These are phyloP conservation scores for Gastrolobium bilobum DNA, from an alignment of 306 rosid genomes.

Conservation along the genomic window DNA sequence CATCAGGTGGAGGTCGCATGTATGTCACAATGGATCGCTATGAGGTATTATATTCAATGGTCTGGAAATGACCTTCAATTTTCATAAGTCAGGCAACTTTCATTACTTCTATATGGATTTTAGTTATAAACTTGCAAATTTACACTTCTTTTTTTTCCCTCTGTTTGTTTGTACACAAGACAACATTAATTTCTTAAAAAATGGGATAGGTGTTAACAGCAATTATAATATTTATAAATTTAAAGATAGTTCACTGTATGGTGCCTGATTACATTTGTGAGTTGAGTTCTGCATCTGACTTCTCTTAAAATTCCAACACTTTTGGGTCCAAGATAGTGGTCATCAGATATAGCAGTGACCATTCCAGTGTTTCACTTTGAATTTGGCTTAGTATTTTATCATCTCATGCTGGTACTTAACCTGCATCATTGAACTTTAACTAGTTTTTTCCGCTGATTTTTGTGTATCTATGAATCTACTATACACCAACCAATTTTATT, in stretches of 20 bases:
- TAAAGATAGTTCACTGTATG: conserved; percentile 21
- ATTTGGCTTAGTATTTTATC: conserved; percentile 20
- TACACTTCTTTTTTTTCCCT: not conserved
- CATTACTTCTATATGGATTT: not conserved
- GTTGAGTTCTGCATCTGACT: not conserved
- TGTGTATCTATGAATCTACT: not conserved
- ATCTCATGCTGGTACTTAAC: not conserved
- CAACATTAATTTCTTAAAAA: not conserved
- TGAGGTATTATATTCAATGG: conserved; percentile 61
- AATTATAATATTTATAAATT: conserved; percentile 8
- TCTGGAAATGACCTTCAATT: conserved; percentile 5
- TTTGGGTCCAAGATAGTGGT: conserved; percentile 12
- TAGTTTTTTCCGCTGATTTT: not conserved
- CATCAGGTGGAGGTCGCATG: conserved; percentile 99
- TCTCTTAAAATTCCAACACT: not conserved
- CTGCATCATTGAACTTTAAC: not conserved
- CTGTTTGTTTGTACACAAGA: not conserved
- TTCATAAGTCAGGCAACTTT: conserved; percentile 2
- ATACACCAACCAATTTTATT: not conserved
- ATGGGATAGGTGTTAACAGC: not conserved
- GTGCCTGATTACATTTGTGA: conserved; percentile 1
- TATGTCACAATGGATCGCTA: conserved; percentile 98
- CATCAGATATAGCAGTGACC: not conserved
- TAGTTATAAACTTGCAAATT: not conserved
- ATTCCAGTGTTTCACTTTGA: conserved; percentile 28